Evolutionary conservation across 2,329 filamentous ascomycete species (phyloP), one percentile per base, ranked within the genome.

Genomic region (Penicillium sclerotigenum): DNA sequence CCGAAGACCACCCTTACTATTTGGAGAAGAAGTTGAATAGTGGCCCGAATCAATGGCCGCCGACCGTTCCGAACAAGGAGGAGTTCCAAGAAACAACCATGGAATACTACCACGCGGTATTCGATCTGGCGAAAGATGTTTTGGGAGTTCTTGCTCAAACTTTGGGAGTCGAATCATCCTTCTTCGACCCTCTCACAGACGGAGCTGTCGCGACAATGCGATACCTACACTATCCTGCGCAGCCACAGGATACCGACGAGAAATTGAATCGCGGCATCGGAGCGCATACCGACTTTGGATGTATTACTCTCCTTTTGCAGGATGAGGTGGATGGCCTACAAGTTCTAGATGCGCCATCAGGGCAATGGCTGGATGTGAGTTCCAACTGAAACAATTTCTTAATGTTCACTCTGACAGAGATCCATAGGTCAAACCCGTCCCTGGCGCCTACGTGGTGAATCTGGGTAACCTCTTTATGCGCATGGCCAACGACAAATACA

Each of bases 271-370:
- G 74, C 1, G 76, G 76, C 0, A 74, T 77, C 24, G 75, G 76
- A 1, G 76, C 76, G 1, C 76, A 78, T 51, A 77, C 72, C 0
- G 76, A 78, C 43, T 78, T 78, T 43, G 76, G 75, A 4, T 71
- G 68, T 28, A 65, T 78, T 3, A 77, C 76, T 14, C 60, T 77
- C 2, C 63, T 77, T 1, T 61, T 79, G 20, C 76, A 79, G 58
- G 74, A 75, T 45, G 71, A 74, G 5, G 71, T 76, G 0, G 70
- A 68, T 33, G 74, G 72, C 2, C 54, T 76, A 13, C 70, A 76
- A 48, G 73, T 75, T 0, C 60, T 68, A 20, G 68, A 76, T 45
- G 60, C 45, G 4, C 58, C 62, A 5, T 61, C 55, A 0, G 65
- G 65, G 11, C 28, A 69, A 60, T 74, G 72, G 72, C 51, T 73